These are phyloP conservation scores for Penicillium waksmanii DNA, from an alignment of 495 filamentous ascomycete genomes.

Conservation along the genomic window DNA sequence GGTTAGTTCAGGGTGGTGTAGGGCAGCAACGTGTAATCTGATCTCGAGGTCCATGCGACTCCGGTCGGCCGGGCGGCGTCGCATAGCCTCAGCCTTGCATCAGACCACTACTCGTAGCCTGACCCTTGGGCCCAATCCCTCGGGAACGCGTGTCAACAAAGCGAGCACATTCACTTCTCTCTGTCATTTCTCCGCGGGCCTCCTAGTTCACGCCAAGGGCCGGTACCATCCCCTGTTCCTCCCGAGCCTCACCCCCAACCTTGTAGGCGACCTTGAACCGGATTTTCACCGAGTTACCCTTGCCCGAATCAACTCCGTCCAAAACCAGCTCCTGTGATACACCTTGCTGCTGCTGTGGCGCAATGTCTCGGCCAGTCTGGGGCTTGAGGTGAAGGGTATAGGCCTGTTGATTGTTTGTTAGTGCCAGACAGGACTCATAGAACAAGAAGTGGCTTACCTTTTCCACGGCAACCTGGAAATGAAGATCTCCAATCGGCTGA, in stretches of 20 bases:
- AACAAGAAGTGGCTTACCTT: slow-evolving; percentile 64
- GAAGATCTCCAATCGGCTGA: slow-evolving; percentile 73
- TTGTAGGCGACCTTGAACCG: slow-evolving; percentile 86
- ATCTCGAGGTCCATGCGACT: neutral
- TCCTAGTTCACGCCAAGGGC: slow-evolving; percentile 71
- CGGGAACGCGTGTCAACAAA: neutral
- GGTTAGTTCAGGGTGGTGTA: neutral
- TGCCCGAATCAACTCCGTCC: slow-evolving; percentile 68
- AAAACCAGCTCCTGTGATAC: slow-evolving; percentile 84
- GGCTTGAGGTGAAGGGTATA: slow-evolving; percentile 81
- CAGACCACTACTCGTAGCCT: neutral
- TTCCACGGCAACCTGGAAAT: slow-evolving; percentile 90
- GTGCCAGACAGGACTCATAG: neutral
- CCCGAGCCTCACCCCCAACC: slow-evolving; percentile 63
- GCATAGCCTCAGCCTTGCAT: neutral
- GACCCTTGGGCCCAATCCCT: neutral
- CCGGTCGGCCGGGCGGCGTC: neutral
- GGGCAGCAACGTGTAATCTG: too few species aligned
- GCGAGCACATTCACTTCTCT: neutral
- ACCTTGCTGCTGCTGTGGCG: slow-evolving; percentile 72
- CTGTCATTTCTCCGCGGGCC: neutral
- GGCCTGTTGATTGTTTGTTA: slow-evolving; percentile 45
- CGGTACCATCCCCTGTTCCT: slow-evolving; percentile 90
- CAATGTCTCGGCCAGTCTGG: slow-evolving; percentile 76
- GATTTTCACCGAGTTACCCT: slow-evolving; percentile 80